phyloP scores from a whole-genome alignment of 768 basidiomycete species.

The Lanmaoa pseudosensibilis region DNA sequence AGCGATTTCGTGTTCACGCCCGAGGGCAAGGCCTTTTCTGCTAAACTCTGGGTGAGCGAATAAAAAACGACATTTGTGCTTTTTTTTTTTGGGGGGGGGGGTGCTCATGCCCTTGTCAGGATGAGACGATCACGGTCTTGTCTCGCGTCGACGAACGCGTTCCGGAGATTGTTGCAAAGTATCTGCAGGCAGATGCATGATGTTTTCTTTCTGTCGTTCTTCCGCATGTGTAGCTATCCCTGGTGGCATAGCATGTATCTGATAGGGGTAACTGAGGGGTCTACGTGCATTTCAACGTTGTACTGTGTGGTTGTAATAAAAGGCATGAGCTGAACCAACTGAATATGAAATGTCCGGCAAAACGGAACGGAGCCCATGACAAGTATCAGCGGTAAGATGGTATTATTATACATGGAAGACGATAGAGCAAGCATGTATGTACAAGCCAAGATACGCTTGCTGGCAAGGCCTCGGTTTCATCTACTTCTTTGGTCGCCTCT shows the following conservation, averaged over 20 bases:
- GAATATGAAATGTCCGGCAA: background rate
- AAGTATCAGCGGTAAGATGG: conserved; percentile 2
- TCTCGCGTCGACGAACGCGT: conserved; percentile 17
- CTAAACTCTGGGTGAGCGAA: conserved; percentile 30
- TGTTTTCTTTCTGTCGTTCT: background rate
- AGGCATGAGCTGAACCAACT: background rate
- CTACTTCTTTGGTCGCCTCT: conserved; percentile 50
- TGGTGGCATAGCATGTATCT: background rate
- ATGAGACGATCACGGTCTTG: conserved; percentile 18
- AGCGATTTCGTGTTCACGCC: conserved; percentile 29
- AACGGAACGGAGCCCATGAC: background rate
- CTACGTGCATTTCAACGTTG: background rate
- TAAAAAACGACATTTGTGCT: background rate
- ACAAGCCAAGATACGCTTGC: conserved; percentile 7
- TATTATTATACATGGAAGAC: conserved; percentile 17
- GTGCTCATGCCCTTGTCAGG: background rate
- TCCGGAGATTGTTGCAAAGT: conserved; percentile 14
- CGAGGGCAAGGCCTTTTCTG: conserved; percentile 28
- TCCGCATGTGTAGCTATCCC: background rate
- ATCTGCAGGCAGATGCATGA: conserved; percentile 1
- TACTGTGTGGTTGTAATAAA: background rate
- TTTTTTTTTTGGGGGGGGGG: background rate
- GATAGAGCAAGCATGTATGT: conserved; percentile 4
- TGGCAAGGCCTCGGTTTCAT: background rate
- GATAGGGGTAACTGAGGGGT: background rate